Percentiles rank a stretch among this genome's conserved stretches.
These are phyloP conservation scores for Amauroascus niger DNA, from an alignment of 2,329 filamentous ascomycete genomes.

Conservation along the genomic window DNA sequence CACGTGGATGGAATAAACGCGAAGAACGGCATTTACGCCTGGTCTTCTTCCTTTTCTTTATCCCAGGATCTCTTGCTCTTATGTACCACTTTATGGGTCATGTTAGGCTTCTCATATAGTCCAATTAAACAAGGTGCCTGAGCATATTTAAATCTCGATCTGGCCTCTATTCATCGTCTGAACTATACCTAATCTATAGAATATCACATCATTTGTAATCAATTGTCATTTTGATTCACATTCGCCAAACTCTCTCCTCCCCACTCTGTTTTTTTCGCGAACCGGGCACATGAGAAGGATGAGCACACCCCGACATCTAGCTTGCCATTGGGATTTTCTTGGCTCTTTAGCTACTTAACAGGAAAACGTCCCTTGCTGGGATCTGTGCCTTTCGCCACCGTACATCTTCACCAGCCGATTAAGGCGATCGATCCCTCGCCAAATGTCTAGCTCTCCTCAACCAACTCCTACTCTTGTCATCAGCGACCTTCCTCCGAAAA, in stretches of 20 bases:
- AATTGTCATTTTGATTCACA: not conserved
- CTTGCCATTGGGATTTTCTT: too few relatives aligned
- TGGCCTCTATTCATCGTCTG: too few relatives aligned
- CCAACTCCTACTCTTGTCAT: conserved; percentile 38
- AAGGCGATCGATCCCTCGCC: not conserved
- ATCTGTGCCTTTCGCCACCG: not conserved
- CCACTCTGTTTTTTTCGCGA: too few relatives aligned
- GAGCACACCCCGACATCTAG: not conserved
- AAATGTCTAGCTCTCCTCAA: conserved; percentile 19
- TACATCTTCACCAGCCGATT: not conserved
- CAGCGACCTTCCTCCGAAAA: conserved; percentile 37
- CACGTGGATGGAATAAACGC: conserved; percentile 43
- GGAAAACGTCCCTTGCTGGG: not conserved
- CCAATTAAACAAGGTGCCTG: conserved; percentile 2
- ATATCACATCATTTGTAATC: too few relatives aligned
- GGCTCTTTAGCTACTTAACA: not conserved
- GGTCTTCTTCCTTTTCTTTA: conserved; percentile 40
- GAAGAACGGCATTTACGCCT: conserved; percentile 45
- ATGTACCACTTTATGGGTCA: not conserved
- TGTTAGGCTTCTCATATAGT: conserved; percentile 3
- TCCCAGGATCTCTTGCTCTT: not conserved
- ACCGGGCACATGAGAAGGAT: not conserved
- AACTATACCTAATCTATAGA: too few relatives aligned
- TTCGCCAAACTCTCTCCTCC: not conserved
- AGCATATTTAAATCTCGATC: not conserved